phyloP scores from a whole-genome alignment of 2,329 filamentous ascomycete species.

The Microdochium paspali region DNA sequence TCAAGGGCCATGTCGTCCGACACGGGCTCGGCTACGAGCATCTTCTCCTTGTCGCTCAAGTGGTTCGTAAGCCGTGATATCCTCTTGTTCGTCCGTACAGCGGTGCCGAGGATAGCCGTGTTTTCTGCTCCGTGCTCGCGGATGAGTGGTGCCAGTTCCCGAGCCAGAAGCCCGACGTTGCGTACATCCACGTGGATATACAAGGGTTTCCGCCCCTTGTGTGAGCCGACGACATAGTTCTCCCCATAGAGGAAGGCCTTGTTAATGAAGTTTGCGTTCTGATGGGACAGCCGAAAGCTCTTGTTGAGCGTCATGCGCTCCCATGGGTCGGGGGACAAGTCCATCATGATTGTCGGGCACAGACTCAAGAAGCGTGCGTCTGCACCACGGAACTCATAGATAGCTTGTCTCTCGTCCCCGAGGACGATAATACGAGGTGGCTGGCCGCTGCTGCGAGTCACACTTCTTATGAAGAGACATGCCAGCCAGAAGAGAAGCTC shows the following conservation, averaged over 20 bases:
- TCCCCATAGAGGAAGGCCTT: slow-evolving; percentile 14
- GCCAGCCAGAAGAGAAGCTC: slow-evolving; percentile 15
- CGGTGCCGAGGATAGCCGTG: slow-evolving; percentile 9
- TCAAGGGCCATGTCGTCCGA: slow-evolving; percentile 14
- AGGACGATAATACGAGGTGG: slow-evolving; percentile 9
- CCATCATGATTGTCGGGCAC: slow-evolving; percentile 10
- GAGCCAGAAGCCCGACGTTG: slow-evolving; percentile 5
- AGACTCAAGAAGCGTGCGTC: slow-evolving; percentile 17
- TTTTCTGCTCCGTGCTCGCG: slow-evolving; percentile 8
- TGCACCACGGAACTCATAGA: slow-evolving; percentile 15
- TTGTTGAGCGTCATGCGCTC: slow-evolving; percentile 7
- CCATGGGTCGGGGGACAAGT: slow-evolving; percentile 12
- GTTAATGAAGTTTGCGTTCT: slow-evolving; percentile 16
- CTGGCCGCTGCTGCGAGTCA: slow-evolving; percentile 5
- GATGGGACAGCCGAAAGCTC: slow-evolving; percentile 16
- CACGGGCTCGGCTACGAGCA: slow-evolving; percentile 12
- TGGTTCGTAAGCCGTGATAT: slow-evolving; percentile 7
- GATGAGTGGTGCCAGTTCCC: slow-evolving; percentile 10
- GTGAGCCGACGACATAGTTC: slow-evolving; percentile 16
- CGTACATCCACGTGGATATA: slow-evolving; percentile 11
- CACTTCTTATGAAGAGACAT: slow-evolving; percentile 13
- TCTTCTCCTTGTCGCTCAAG: slow-evolving; percentile 3
- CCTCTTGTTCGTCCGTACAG: slow-evolving; percentile 4
- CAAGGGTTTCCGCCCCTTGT: slow-evolving; percentile 16
- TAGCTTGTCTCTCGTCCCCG: too few species aligned